Evolutionary conservation across 768 basidiomycete genomes (phyloP).

Genomic region (Boletus edulis): DNA sequence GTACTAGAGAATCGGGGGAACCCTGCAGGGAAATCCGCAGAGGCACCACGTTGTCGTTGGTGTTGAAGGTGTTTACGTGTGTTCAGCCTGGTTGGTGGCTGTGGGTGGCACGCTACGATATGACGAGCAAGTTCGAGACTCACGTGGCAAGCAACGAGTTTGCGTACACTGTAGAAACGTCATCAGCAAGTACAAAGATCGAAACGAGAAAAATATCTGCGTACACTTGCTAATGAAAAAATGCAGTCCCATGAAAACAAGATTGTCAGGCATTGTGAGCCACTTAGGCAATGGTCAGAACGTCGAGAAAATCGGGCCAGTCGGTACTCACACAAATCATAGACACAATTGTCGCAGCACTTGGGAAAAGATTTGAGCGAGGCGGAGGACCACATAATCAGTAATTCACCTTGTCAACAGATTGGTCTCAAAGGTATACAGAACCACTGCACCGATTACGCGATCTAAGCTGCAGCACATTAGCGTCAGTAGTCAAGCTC

Average conservation of each 20-base stretch:
- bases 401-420: slow-evolving; percentile 42
- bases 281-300: slow-evolving; percentile 31
- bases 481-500: not conserved
- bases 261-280: slow-evolving; percentile 44
- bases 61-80: slow-evolving; percentile 33
- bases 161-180: slow-evolving; percentile 40
- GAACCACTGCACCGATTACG: slow-evolving; percentile 44
- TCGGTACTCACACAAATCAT: slow-evolving; percentile 39
- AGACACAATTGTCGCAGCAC: slow-evolving; percentile 41
- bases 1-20: slow-evolving; percentile 22
- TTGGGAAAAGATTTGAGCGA: slow-evolving; percentile 6
- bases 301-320: not conserved
- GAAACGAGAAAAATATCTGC: slow-evolving; percentile 3
- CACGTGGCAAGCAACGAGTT: slow-evolving; percentile 49
- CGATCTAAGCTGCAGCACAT: slow-evolving; percentile 39
- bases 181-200: not conserved
- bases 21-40: slow-evolving; percentile 27
- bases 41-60: slow-evolving; percentile 29
- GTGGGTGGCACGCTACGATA: not conserved
- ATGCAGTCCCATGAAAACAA: slow-evolving; percentile 53
- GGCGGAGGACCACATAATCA: not conserved
- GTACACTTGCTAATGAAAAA: slow-evolving; percentile 52
- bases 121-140: not conserved
- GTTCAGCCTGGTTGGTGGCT: slow-evolving; percentile 33
- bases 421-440: slow-evolving; percentile 55